Percentiles rank a stretch among this genome's conserved stretches.
Conservation (phyloP, 352 stramenopile species). For the Elongisporangium anandrum region DNA sequence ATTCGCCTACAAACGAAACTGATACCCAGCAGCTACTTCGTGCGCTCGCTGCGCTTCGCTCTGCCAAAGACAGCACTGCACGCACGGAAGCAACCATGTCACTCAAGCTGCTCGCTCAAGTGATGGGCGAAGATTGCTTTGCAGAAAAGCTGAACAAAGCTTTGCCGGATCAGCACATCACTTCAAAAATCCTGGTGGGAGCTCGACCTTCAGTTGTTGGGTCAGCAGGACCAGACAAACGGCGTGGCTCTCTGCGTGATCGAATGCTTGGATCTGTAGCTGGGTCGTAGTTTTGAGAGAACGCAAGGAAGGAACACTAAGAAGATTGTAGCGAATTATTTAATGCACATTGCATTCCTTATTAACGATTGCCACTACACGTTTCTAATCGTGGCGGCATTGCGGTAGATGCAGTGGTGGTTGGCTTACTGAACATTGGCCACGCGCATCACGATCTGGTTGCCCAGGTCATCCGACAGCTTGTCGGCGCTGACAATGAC, state of each 20-base stretch:
- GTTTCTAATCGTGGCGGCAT: background rate
- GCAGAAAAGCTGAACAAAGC: slow-evolving; percentile 23
- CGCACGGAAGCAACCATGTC: slow-evolving; percentile 29
- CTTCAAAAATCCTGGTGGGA: slow-evolving; percentile 38
- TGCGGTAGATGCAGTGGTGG: background rate
- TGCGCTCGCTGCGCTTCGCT: slow-evolving; percentile 37
- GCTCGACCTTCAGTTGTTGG: slow-evolving; percentile 14
- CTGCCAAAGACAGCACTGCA: slow-evolving; percentile 43
- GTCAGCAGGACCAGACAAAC: slow-evolving; percentile 5
- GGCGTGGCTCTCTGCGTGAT: slow-evolving; percentile 27
- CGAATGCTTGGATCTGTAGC: slow-evolving; percentile 14
- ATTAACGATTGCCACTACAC: background rate
- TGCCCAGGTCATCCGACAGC: slow-evolving; percentile 71
- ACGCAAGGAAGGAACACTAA: background rate
- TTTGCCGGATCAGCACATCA: slow-evolving; percentile 19
- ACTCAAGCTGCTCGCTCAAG: slow-evolving; percentile 36
- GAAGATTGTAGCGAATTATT: background rate
- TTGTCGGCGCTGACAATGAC: slow-evolving; percentile 84
- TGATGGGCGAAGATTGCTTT: slow-evolving; percentile 28
- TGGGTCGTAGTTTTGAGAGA: background rate
- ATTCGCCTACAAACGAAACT: background rate
- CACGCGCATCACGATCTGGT: slow-evolving; percentile 82
- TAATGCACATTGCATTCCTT: background rate
- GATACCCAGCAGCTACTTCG: slow-evolving; percentile 15
- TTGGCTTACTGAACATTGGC: slow-evolving; percentile 64